Conservation (phyloP, 1,139 yeast species). For the Pichia sp. region DNA sequence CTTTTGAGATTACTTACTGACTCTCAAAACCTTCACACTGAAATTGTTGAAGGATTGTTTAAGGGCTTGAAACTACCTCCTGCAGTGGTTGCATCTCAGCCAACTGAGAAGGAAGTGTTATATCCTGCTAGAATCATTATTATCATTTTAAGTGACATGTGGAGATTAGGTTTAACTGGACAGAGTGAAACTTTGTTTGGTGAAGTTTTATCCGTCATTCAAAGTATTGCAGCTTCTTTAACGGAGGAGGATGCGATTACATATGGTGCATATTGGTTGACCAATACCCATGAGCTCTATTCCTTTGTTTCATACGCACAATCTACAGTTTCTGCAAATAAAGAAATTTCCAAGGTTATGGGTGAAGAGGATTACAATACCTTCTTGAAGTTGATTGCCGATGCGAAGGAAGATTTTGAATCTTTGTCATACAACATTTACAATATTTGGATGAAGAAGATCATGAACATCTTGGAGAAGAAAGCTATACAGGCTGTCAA, state of each 20-base stretch:
- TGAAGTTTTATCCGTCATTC: slow-evolving; percentile 82
- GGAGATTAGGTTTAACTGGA: slow-evolving; percentile 92
- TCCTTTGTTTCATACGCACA: slow-evolving; percentile 95
- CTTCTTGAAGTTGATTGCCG: slow-evolving; percentile 82
- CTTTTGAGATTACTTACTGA: slow-evolving; percentile 72
- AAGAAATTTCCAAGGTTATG: slow-evolving; percentile 74
- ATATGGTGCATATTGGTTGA: slow-evolving; percentile 96
- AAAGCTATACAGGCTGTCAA: slow-evolving; percentile 93
- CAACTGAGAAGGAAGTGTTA: slow-evolving; percentile 83
- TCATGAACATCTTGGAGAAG: slow-evolving; percentile 86
- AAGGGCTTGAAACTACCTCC: slow-evolving; percentile 85
- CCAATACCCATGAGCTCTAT: slow-evolving; percentile 91
- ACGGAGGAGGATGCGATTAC: slow-evolving; percentile 84
- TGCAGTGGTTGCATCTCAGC: slow-evolving; percentile 71
- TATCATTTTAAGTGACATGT: slow-evolving; percentile 91
- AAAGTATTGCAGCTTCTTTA: slow-evolving; percentile 60
- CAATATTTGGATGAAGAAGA: slow-evolving; percentile 96
- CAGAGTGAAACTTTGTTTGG: slow-evolving; percentile 91
- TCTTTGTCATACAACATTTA: slow-evolving; percentile 89
- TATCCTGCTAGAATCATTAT: slow-evolving; percentile 96
- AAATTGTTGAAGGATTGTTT: slow-evolving; percentile 80
- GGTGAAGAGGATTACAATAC: slow-evolving; percentile 87
- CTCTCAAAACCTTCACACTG: slow-evolving; percentile 71
- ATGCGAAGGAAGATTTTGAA: slow-evolving; percentile 92
- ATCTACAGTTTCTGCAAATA: slow-evolving; percentile 78